Base-by-base conservation (phyloP, 2,329 filamentous ascomycete genomes). In the Parastagonospora nodorum region DNA sequence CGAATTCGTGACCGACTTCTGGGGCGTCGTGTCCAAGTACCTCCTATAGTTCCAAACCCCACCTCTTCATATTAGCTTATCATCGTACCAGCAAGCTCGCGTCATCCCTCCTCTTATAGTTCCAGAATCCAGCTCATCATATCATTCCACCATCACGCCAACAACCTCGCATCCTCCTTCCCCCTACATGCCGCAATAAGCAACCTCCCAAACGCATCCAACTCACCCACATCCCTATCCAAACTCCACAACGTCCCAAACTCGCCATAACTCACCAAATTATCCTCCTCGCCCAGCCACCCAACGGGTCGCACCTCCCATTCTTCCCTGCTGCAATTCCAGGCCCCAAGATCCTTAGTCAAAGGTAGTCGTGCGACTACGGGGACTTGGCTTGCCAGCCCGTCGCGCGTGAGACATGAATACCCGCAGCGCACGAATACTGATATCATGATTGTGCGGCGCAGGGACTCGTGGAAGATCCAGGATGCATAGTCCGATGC, bases 401-500 rank as follows among this genome's bases (percentile, higher is more conserved):
- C 67, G 9, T 46, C 59, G 14, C 52, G 51, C 0, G 51, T 63
- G 2, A 64, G 39, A 6, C 50, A 48, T 15, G 45, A 55, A 64
- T 63, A 69, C 0, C 39, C 56, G 33, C 67, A 66, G 24, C 68
- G 61, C 16, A 64, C 40, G 32, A 67, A 66, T 1, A 65, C 57
- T 0, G 64, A 66, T 9, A 69, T 64, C 43, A 70, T 50, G 8
- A 69, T 57, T 1, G 67, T 67, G 45, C 66, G 55, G 2, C 67
- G 62, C 0, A 70, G 48, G 6, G 64, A 69, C 37, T 69, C 67
- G 41, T 66, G 55, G 44, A 70, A 70, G 2, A 67, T 45, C 62
- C 64, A 69, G 1, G 42, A 44, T 5, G 54, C 45, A 37, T 57
- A 50, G 27, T 45, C 31, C 5, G 41, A 45, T 1, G 29, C 8